A percentile compares a stretch with the other conserved stretches of the same genome.
Conservation (phyloP, 495 filamentous ascomycete species). For the Trichoderma virens region DNA sequence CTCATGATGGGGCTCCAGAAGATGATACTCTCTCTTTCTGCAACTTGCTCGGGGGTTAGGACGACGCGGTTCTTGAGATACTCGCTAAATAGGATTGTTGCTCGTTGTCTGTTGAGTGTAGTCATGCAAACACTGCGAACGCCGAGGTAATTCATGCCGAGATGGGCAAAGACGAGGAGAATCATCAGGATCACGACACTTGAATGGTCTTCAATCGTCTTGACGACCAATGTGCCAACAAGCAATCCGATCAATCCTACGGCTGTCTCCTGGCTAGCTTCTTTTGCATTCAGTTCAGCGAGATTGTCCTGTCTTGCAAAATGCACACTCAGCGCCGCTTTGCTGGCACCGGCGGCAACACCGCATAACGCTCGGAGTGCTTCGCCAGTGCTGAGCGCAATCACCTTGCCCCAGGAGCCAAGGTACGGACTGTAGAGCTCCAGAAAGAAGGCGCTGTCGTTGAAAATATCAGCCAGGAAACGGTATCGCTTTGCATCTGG, state of each 20-base stretch:
- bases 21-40: conserved; percentile 65
- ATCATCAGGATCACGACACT: conserved; percentile 73
- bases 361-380: conserved; percentile 78
- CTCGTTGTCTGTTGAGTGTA: conserved; percentile 80
- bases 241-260: conserved; percentile 89
- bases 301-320: conserved; percentile 86
- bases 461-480: conserved; percentile 84
- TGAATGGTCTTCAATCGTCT: conserved; percentile 57
- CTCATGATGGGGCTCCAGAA: conserved; percentile 8
- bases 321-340: conserved; percentile 85
- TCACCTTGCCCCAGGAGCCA: conserved; percentile 57
- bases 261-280: conserved; percentile 92
- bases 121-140: conserved; percentile 77
- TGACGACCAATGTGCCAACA: conserved; percentile 73
- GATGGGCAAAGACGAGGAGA: conserved; percentile 62
- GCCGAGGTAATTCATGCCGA: conserved; percentile 76
- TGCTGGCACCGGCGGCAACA: conserved; percentile 80
- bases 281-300: conserved; percentile 90
- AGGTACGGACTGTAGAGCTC: conserved; percentile 81
- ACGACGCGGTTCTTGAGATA: conserved; percentile 45
- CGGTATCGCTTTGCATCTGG: conserved; percentile 94
- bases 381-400: conserved; percentile 66
- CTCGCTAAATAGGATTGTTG: conserved; percentile 67
- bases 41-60: conserved; percentile 55
- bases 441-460: conserved; percentile 82